Evolutionary conservation across 2,329 filamentous ascomycete genomes (phyloP).

Genomic region (Metarhizium brunneum): DNA sequence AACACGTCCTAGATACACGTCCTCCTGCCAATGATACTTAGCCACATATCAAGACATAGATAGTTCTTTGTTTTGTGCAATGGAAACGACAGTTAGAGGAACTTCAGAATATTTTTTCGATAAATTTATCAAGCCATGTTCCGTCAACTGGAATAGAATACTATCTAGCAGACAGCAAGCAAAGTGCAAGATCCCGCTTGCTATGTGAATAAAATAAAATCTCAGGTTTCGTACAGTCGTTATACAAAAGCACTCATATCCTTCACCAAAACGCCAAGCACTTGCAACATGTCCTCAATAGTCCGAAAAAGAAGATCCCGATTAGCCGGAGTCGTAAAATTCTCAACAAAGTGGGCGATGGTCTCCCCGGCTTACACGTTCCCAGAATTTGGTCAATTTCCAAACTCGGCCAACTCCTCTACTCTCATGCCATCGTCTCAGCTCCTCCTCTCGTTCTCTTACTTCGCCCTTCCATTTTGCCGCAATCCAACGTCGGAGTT

Average conservation of each 20-base stretch:
- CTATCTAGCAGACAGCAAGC: background rate
- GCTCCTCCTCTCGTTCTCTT: conserved; percentile 36
- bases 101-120: background rate
- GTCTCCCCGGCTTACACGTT: conserved; percentile 42
- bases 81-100: no score
- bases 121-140: background rate
- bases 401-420: conserved; percentile 48
- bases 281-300: background rate
- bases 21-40: no score
- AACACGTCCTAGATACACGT: no score
- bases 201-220: background rate
- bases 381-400: conserved; percentile 57
- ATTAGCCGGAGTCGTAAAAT: background rate
- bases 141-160: background rate
- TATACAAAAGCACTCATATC: background rate
- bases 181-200: background rate
- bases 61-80: no score
- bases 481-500: conserved; percentile 55
- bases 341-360: conserved; percentile 1
- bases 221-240: background rate
- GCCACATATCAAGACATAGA: no score
- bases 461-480: conserved; percentile 47
- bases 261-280: background rate
- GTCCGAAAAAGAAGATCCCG: background rate
- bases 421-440: conserved; percentile 38